Evolutionary conservation across 2,329 filamentous ascomycete species (phyloP).

Genomic region (Aspergillus sp.): DNA sequence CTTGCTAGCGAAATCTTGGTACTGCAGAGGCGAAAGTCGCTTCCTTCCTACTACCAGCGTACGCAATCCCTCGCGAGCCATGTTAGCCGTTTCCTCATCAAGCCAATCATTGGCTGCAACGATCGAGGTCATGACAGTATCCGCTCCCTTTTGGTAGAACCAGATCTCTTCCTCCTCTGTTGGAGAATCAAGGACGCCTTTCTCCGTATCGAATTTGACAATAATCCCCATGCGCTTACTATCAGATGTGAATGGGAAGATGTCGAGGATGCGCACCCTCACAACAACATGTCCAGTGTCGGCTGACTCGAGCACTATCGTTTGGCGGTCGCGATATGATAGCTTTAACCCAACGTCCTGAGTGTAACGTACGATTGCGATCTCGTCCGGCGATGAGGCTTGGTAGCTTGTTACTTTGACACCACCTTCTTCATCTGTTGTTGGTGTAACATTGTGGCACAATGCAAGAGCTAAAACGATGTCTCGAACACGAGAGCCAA

Average conservation of each 20-base stretch:
- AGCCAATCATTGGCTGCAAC: constrained; percentile 97
- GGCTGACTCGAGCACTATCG: constrained; percentile 77
- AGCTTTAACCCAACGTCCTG: constrained; percentile 87
- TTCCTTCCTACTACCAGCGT: constrained; percentile 95
- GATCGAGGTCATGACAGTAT: constrained; percentile 96
- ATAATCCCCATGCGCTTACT: constrained; percentile 98
- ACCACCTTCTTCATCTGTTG: constrained; percentile 78
- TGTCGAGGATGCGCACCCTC: constrained; percentile 82
- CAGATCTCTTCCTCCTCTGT: constrained; percentile 76
- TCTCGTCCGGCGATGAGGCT: constrained; percentile 95
- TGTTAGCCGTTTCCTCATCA: constrained; percentile 98
- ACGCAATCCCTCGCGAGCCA: constrained; percentile 93
- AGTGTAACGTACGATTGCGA: constrained; percentile 95
- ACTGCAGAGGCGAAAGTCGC: constrained; percentile 73
- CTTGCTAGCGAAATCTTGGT: constrained; percentile 72
- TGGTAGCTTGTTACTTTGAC: constrained; percentile 81
- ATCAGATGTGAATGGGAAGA: constrained; percentile 97
- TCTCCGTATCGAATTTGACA: constrained; percentile 73
- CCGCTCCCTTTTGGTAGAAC: constrained; percentile 98
- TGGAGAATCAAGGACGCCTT: constrained; percentile 49
- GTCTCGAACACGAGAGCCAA: constrained; percentile 88
- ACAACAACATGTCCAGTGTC: constrained; percentile 74
- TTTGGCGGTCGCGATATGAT: constrained; percentile 79
- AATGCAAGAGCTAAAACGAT: constrained; percentile 88
- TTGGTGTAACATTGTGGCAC: constrained; percentile 96